Base-by-base conservation (phyloP, 2,329 filamentous ascomycete genomes). In the Pseudogymnoascus sp. region DNA sequence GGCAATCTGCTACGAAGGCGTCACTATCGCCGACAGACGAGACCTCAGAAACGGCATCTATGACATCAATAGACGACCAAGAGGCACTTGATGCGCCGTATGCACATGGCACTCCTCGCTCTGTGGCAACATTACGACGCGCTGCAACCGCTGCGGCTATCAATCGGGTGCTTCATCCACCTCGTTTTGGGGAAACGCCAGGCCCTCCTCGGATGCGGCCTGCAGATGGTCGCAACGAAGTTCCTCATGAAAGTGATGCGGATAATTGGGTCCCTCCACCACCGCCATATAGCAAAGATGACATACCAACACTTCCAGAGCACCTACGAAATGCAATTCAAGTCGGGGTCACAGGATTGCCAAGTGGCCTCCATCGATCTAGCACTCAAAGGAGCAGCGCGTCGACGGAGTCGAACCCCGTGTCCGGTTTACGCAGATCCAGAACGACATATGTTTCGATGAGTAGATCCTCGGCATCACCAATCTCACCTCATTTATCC, bases 211-310 rank as follows among this genome's bases (percentile, higher is more conserved):
- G 85, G 65, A 88, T 87, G 68, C 81, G 84, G 45, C 81, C 86
- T 48, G 85, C 86, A 12, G 85, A 89, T 71, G 84, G 85, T 5
- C 79, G 85, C 39, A 77, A 82, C 39, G 86, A 92, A 67, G 80
- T 90, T 65, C 89, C 89, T 3, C 89, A 94, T 71, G 89, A 94
- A 72, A 92, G 89, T 64, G 89, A 94, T 70, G 89, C 89, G 3
- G 90, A 94, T 67, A 90, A 92, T 66, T 95, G 90, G 90, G 87
- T 91, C 3, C 88, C 89, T 4, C 90, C 90, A 4, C 90, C 90
- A 7, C 90, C 90, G 2, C 89, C 89, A 0, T 95, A 95, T 67
- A 82, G 84, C 38, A 81, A 82, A 59, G 84, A 88, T 0, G 72
- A 74, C n/a, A 70, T 75, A 34, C 65, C 67, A 34, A 67, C 67